Percentiles rank a stretch among this genome's conserved stretches.
These are phyloP conservation scores for Flaveria sonorensis DNA, from an alignment of 129 eudicot species.

Conservation along the genomic window DNA sequence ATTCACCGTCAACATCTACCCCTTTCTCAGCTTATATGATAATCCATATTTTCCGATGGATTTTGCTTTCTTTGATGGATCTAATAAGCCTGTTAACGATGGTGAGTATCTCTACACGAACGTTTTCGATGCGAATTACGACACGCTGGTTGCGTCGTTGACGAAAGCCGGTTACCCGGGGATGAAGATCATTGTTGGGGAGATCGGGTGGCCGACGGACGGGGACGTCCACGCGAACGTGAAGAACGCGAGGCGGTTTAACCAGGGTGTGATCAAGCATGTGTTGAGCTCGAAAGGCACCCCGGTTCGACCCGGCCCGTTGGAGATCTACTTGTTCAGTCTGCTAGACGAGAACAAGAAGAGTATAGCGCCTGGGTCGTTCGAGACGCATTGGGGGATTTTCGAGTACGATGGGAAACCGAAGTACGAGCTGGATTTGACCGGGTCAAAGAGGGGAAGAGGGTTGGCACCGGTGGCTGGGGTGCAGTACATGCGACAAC, in stretches of 20 bases:
- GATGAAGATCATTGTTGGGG: conserved; percentile 74
- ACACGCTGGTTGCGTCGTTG: conserved; percentile 74
- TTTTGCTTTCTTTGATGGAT: conserved; percentile 77
- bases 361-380: conserved; percentile 82
- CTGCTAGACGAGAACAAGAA: conserved; percentile 71
- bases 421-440: conserved; percentile 66
- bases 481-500: conserved; percentile 53
- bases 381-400: conserved; percentile 95
- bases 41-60: conserved; percentile 71
- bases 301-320: conserved; percentile 61
- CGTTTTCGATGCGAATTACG: conserved; percentile 88
- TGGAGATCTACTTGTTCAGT: conserved; percentile 72
- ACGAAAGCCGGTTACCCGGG: conserved; percentile 77
- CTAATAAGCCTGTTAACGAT: conserved; percentile 55
- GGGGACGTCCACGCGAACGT: conserved; percentile 68
- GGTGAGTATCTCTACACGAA: conserved; percentile 55
- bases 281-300: conserved; percentile 66
- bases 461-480: conserved; percentile 62
- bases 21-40: conserved; percentile 75
- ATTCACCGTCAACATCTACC: conserved; percentile 87
- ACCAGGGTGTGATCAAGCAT: conserved; percentile 64
- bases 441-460: conserved; percentile 39
- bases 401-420: conserved; percentile 90
- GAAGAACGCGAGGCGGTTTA: conserved; percentile 62
- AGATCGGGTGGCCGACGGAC: conserved; percentile 97